A percentile compares a stretch with the other conserved stretches of the same genome.
phyloP scores from a whole-genome alignment of 2,329 filamentous ascomycete species.

The Aureobasidium sp. region DNA sequence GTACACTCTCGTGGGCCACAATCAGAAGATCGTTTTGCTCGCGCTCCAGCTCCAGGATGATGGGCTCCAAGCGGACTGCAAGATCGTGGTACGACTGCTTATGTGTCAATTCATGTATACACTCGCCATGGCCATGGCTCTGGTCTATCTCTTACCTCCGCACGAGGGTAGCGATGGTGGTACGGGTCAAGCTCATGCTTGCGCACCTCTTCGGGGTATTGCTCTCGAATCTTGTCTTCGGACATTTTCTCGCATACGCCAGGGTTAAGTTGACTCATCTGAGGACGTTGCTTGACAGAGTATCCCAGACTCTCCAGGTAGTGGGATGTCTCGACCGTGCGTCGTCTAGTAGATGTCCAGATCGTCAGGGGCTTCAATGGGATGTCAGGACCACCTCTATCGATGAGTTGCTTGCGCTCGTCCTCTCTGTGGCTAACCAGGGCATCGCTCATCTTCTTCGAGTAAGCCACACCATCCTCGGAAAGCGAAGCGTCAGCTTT shows the following conservation, averaged over 20 bases:
- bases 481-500: slow-evolving; percentile 83
- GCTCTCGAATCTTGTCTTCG: slow-evolving; percentile 66
- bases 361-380: slow-evolving; percentile 75
- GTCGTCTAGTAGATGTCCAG: slow-evolving; percentile 87
- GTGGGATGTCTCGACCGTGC: slow-evolving; percentile 84
- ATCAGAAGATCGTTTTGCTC: slow-evolving; percentile 97
- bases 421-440: slow-evolving; percentile 75
- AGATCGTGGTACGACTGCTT: slow-evolving; percentile 89
- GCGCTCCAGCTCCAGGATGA: slow-evolving; percentile 92
- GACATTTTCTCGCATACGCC: slow-evolving; percentile 93
- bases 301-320: slow-evolving; percentile 72
- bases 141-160: slow-evolving; percentile 56
- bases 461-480: slow-evolving; percentile 70
- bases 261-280: slow-evolving; percentile 96
- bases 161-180: slow-evolving; percentile 89
- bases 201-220: slow-evolving; percentile 83
- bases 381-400: slow-evolving; percentile 56
- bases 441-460: slow-evolving; percentile 76
- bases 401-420: slow-evolving; percentile 62
- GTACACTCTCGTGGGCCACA: slow-evolving; percentile 95
- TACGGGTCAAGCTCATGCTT: slow-evolving; percentile 95
- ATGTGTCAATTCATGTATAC: slow-evolving; percentile 19
- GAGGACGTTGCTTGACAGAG: slow-evolving; percentile 81
- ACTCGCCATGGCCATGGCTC: not conserved
- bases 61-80: slow-evolving; percentile 93